These are phyloP conservation scores for Elymus sibiricus DNA, from an alignment of 176 grass and related monocot species.

Conservation along the genomic window DNA sequence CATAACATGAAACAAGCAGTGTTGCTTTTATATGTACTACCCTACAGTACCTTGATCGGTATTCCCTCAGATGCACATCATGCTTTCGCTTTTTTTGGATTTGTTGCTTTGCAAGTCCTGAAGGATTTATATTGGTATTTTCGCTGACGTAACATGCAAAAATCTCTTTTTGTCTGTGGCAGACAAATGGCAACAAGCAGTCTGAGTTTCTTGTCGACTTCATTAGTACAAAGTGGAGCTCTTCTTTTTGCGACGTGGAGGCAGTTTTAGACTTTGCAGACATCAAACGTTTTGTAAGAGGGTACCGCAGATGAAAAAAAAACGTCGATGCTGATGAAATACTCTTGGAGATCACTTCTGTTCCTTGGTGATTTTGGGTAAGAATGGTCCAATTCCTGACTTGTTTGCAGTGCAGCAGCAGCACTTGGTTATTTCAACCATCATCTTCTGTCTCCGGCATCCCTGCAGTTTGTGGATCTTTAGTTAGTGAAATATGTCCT, in stretches of 20 bases:
- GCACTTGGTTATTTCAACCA: background rate
- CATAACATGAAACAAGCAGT: background rate
- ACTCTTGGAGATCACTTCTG: background rate
- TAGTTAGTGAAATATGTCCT: background rate
- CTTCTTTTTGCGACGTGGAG: slow-evolving; percentile 49
- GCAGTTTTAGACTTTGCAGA: slow-evolving; percentile 68
- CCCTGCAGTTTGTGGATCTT: background rate
- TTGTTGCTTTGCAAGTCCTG: slow-evolving; percentile 15
- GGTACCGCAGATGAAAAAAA: slow-evolving; percentile 52
- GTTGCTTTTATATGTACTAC: background rate
- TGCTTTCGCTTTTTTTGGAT: background rate
- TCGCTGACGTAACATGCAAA: slow-evolving; percentile 15
- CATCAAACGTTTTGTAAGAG: slow-evolving; percentile 76
- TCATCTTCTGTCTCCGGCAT: background rate
- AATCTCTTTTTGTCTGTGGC: slow-evolving; percentile 18
- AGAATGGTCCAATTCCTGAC: background rate
- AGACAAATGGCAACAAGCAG: slow-evolving; percentile 90
- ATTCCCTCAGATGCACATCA: background rate
- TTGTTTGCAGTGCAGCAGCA: slow-evolving; percentile 2
- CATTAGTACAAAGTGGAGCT: slow-evolving; percentile 54
- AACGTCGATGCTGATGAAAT: background rate
- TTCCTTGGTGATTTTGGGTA: slow-evolving; percentile 9
- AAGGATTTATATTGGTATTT: slow-evolving; percentile 7
- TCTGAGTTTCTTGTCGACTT: slow-evolving; percentile 66
- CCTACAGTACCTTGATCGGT: background rate